Conservation (phyloP, 352 stramenopile species). For the Phytophthora multivora region DNA sequence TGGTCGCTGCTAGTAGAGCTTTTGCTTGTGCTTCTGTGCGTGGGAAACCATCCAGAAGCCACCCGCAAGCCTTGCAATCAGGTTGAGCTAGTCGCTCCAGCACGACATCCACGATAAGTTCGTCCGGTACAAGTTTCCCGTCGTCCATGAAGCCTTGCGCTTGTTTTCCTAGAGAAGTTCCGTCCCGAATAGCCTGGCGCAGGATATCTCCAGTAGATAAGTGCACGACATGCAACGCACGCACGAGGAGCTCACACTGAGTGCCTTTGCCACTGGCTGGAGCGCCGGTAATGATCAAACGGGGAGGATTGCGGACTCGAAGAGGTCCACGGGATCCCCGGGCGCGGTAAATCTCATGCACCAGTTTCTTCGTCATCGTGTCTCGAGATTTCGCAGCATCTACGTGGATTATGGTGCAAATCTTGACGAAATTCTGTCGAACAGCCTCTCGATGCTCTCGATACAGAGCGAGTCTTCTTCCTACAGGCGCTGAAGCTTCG, state of each 20-base stretch:
- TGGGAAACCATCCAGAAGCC: slow-evolving; percentile 96
- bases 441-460: slow-evolving; percentile 82
- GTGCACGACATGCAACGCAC: slow-evolving; percentile 93
- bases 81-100: slow-evolving; percentile 76
- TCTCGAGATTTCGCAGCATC: slow-evolving; percentile 60
- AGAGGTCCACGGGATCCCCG: slow-evolving; percentile 50
- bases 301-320: slow-evolving; percentile 48
- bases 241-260: slow-evolving; percentile 94
- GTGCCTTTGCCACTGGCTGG: slow-evolving; percentile 96
- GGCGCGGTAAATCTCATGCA: slow-evolving; percentile 55
- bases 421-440: slow-evolving; percentile 77
- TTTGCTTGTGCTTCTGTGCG: slow-evolving; percentile 86
- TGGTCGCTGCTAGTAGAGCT: slow-evolving; percentile 57
- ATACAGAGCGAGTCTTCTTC: slow-evolving; percentile 73
- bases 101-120: slow-evolving; percentile 95
- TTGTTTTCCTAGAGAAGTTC: slow-evolving; percentile 60
- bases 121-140: slow-evolving; percentile 93
- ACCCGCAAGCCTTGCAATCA: slow-evolving; percentile 76
- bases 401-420: slow-evolving; percentile 66
- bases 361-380: slow-evolving; percentile 45
- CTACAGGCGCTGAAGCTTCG: slow-evolving; percentile 5
- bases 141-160: slow-evolving; percentile 94
- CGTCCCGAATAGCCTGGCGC: slow-evolving; percentile 81
- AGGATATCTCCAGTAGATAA: slow-evolving; percentile 96
- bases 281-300: slow-evolving; percentile 92